Evolutionary conservation across 371 early-diverging fungal species (phyloP), one percentile per base, ranked within the genome.

Genomic region (Capillidium rhysosporum): DNA sequence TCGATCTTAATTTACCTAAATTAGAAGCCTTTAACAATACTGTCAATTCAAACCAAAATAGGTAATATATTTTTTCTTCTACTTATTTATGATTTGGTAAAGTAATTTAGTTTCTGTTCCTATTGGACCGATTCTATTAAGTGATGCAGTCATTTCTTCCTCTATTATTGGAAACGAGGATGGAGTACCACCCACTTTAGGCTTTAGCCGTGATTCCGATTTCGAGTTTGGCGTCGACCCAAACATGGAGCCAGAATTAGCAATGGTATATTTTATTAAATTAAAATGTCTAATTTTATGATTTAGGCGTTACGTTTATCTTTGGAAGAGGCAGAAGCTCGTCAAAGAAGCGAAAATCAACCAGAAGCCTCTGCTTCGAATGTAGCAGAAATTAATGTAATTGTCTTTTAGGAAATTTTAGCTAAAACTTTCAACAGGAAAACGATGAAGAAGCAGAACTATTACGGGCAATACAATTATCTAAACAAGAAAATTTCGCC

Each of bases 151-250:
- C 21, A 69, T 92, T 30, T 73, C 81, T 21, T 84, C 92, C 29
- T 84, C 92, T 26, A 91, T 94, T 49, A 65, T 91, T 30, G 34
- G 34, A 34, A 89, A 83, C 34, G 86, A 87, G 56, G 89, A 87
- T 43, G 68, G 71, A n/a, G 69, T 71, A 41, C 62, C 72, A 21
- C 69, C 80, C 23, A 75, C 75, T 29, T 74, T 75, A 59, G 69
- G 74, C 20, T 56, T 60, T 2, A 56, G 58, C 16, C 64, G 71
- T 39, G 77, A 74, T 20, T 73, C 73, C 46, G 82, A 79, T 23
- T 92, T 85, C 70, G 95, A 91, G 52, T 92, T 93, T 75, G 97
- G 94, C 10, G 86, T 95, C 40, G 95, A 96, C 60, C 90, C 93
- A 29, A 84, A 75, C 56, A 68, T 93, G 59, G 97, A 96, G 59